Percentiles rank a stretch among this genome's conserved stretches.
Conservation (phyloP, 2,329 filamentous ascomycete genomes). For the Botryotinia calthae region DNA sequence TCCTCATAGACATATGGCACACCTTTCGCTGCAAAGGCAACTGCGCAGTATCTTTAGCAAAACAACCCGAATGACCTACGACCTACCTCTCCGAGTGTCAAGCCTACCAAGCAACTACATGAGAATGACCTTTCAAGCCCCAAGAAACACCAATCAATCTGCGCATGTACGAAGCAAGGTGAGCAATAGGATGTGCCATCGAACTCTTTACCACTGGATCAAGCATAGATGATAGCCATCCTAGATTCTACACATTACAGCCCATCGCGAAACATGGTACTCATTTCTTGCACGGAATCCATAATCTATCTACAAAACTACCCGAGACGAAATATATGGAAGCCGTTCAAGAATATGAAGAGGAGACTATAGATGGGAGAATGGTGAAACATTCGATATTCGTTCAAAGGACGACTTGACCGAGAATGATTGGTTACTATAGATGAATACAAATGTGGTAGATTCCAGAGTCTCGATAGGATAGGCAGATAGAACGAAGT, state of each 20-base stretch:
- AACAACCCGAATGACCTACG: too few species aligned
- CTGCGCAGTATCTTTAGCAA: too few species aligned
- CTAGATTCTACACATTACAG: neutral
- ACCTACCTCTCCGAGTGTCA: too few species aligned
- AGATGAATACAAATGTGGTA: neutral
- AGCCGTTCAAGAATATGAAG: too few species aligned
- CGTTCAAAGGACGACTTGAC: neutral
- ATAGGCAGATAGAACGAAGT: neutral
- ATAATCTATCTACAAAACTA: neutral
- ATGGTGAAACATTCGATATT: too few species aligned
- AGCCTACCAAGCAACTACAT: too few species aligned
- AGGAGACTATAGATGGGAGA: too few species aligned
- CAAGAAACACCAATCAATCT: too few species aligned
- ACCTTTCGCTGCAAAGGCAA: neutral
- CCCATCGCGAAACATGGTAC: rapidly evolving
- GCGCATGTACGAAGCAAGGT: neutral
- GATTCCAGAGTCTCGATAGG: neutral
- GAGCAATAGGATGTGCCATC: too few species aligned
- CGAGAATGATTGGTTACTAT: neutral
- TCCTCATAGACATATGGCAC: neutral
- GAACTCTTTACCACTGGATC: neutral
- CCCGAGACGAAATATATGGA: too few species aligned
- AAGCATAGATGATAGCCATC: neutral
- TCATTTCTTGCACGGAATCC: too few species aligned
- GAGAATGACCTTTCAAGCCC: neutral